Evolutionary conservation across 352 stramenopile genomes (phyloP), one percentile per base, ranked within the genome.

Genomic region (Globisporangium cylindrosporum): DNA sequence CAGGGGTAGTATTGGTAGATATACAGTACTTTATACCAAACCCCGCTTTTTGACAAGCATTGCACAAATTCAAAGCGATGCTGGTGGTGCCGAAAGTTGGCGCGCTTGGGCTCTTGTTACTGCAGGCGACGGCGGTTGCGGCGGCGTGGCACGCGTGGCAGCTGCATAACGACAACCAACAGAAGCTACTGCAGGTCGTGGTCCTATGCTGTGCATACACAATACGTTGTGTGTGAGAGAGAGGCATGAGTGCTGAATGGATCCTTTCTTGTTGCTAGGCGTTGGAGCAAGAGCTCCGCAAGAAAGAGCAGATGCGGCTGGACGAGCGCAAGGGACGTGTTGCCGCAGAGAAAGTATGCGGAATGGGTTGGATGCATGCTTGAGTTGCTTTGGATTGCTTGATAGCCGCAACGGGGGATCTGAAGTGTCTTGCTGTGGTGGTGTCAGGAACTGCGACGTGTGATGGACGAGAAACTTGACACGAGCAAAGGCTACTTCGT

Each of bases 381-480:
- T 46, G 14, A 8, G 38, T 14, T 14, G 27, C 38, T 46, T 46
- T 14, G 12, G n/a, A 14, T 7, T n/a, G 41, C 20, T 18, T 34
- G 36, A 3, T 41, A 20, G 8, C 7, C 4, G 10, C 36, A 32
- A 14, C 14, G 9, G 15, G 32, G 4, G 32, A 36, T 8, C 32
- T 29, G 15, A 54, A 25, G 22, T 14, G 56, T 12, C 8, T 14
- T 32, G 1, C 46, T 4, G 25, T 46, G 12, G n/a, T 24, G 27
- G 27, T 8, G 32, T 0, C 57, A 93, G 84, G 84, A 95, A 48
- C 62, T 93, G 60, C 76, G 88, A 10, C 75, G 74, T 43, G 75
- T 93, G 57, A 87, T 92, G 81, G 75, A 91, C 6, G 77, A 89
- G 58, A 90, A 95, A 68, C 64, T 93, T 24, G 79, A 96, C 60